Evolutionary conservation across 2,329 filamentous ascomycete genomes (phyloP).

Genomic region (Fusarium mundagurra): DNA sequence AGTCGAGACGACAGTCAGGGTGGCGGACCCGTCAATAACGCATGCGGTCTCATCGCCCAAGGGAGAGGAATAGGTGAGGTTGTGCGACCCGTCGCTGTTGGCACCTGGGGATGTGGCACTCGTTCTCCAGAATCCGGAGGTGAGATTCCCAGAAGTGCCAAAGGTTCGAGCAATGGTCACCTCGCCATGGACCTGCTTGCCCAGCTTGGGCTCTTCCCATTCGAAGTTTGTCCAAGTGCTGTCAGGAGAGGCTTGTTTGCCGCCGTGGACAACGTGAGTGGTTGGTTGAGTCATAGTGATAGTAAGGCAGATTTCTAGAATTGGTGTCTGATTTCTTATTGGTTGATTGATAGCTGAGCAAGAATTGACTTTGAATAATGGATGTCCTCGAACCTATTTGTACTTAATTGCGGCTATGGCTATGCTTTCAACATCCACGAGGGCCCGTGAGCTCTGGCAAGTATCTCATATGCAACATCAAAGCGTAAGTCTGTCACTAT

Average conservation of each 20-base stretch:
- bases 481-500: not conserved
- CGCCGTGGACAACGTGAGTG: conserved; percentile 1
- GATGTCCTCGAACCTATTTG: not conserved
- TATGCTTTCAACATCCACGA: not conserved
- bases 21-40: conserved; percentile 3
- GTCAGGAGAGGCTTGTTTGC: not conserved
- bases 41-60: conserved; percentile 1
- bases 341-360: not conserved
- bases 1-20: not conserved
- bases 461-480: not conserved
- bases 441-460: not conserved
- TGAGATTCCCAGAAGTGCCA: not conserved
- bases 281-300: not conserved
- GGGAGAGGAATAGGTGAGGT: not conserved
- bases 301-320: no score
- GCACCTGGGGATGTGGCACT: not conserved
- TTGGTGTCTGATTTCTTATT: rapidly evolving
- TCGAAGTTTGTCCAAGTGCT: not conserved
- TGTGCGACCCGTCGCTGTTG: not conserved
- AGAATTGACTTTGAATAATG: rapidly evolving
- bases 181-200: conserved; percentile 5
- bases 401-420: not conserved
- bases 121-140: conserved; percentile 3
- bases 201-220: conserved; percentile 6
- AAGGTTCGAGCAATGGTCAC: not conserved